A percentile compares a stretch with the other conserved stretches of the same genome.
phyloP scores from a whole-genome alignment of 768 basidiomycete genomes.

The Lentinula raphanica region DNA sequence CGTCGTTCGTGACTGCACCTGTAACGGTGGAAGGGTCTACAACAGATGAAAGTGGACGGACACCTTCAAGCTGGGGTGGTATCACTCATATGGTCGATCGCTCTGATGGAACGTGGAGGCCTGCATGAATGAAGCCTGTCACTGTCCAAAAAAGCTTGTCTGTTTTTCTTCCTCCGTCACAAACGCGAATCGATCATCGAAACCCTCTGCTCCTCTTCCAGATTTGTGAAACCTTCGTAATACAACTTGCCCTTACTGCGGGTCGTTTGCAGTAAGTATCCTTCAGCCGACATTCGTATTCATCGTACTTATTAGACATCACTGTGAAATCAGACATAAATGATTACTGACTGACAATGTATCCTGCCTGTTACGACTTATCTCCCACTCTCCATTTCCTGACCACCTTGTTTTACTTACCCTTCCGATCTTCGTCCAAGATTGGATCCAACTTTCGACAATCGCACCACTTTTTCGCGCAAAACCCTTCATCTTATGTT shows the following conservation, averaged over 20 bases:
- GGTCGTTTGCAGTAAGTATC: constrained; percentile 6
- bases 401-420: not conserved
- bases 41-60: constrained; percentile 47
- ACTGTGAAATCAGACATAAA: constrained; percentile 9
- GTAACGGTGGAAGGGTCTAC: constrained; percentile 48
- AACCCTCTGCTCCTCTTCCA: constrained; percentile 1
- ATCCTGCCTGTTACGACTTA: not conserved
- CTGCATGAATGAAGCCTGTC: constrained; percentile 24
- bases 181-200: constrained; percentile 2
- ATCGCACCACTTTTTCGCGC: not conserved
- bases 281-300: constrained; percentile 1
- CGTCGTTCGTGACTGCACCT: constrained; percentile 65
- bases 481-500: constrained; percentile 5
- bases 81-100: constrained; percentile 38
- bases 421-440: not conserved
- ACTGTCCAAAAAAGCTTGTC: not conserved
- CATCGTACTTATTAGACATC: constrained; percentile 26
- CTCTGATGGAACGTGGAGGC: constrained; percentile 31
- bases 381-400: not conserved
- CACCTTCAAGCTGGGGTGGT: constrained; percentile 45
- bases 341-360: constrained; percentile 3
- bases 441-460: not conserved
- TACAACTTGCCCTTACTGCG: not conserved
- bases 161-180: not conserved
- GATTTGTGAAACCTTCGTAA: not conserved